Conservation (phyloP, 352 stramenopile genomes). For the Aphanomyces invadans region DNA sequence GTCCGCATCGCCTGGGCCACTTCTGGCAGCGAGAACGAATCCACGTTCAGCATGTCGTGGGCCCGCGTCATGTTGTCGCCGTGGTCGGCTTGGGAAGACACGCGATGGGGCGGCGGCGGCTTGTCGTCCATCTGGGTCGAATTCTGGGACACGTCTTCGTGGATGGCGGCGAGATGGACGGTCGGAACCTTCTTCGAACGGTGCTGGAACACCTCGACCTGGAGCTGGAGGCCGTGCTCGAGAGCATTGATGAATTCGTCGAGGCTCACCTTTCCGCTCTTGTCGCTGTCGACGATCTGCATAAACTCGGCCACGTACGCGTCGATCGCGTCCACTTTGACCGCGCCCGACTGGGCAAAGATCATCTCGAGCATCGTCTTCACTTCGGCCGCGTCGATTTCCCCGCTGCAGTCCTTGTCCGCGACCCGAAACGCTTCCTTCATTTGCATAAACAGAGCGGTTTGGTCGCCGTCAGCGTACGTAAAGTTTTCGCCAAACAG, state of each 20-base stretch:
- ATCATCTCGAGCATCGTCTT: slow-evolving; percentile 67
- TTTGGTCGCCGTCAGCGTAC: slow-evolving; percentile 72
- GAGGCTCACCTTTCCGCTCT: slow-evolving; percentile 64
- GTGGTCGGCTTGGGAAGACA: not conserved
- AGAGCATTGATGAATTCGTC: slow-evolving; percentile 75
- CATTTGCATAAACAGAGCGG: slow-evolving; percentile 82
- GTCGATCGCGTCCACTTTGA: slow-evolving; percentile 61
- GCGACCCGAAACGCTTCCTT: slow-evolving; percentile 75
- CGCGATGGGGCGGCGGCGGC: not conserved
- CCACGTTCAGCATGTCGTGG: slow-evolving; percentile 76
- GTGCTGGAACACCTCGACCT: slow-evolving; percentile 66
- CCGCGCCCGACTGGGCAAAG: slow-evolving; percentile 62
- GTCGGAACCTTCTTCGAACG: not conserved
- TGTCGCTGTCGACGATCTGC: slow-evolving; percentile 55
- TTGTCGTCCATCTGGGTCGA: not conserved
- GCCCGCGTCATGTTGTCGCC: slow-evolving; percentile 45
- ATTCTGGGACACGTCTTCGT: not conserved
- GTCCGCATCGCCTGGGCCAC: slow-evolving; percentile 66
- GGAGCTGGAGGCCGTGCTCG: slow-evolving; percentile 64
- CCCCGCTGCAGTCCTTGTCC: slow-evolving; percentile 70
- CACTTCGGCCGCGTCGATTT: slow-evolving; percentile 74
- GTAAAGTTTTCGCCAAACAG: slow-evolving; percentile 67
- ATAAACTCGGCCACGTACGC: slow-evolving; percentile 72
- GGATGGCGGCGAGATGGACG: not conserved
- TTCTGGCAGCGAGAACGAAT: slow-evolving; percentile 65